Percentiles rank a stretch among this genome's conserved stretches.
Evolutionary conservation across 129 eudicot species (phyloP).

Genomic region (Flaveria bidentis): DNA sequence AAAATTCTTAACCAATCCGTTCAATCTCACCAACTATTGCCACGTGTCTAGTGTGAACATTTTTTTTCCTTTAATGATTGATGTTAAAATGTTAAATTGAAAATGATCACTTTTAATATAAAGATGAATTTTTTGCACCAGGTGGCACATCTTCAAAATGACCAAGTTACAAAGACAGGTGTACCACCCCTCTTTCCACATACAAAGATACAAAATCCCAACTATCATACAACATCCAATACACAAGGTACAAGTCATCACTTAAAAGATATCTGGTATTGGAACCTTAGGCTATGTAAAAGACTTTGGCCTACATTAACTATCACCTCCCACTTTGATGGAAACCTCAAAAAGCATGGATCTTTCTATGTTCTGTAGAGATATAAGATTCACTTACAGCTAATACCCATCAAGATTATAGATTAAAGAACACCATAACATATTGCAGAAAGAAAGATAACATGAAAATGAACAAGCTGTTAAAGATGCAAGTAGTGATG

Average conservation of each 20-base stretch:
- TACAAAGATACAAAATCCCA: background rate
- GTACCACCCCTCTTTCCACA: conserved; percentile 4
- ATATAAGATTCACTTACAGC: conserved; percentile 13
- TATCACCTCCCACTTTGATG: conserved; percentile 33
- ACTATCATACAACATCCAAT: background rate
- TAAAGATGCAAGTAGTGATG: conserved; percentile 16
- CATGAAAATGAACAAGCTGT: conserved; percentile 6
- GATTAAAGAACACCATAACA: background rate
- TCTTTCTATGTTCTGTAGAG: conserved; percentile 15
- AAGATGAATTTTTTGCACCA: conserved; percentile 3
- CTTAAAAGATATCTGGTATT: background rate
- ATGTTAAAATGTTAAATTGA: conserved; percentile 5
- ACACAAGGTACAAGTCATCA: background rate
- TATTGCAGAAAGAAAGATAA: conserved; percentile 2
- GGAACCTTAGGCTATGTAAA: conserved; percentile 1
- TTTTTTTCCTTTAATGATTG: conserved; percentile 9
- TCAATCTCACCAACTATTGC: background rate
- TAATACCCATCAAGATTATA: background rate
- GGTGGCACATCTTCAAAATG: conserved; percentile 21
- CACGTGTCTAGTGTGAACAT: background rate
- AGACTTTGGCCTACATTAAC: conserved; percentile 31
- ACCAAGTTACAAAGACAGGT: conserved; percentile 19
- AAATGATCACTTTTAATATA: conserved; percentile 21
- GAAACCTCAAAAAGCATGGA: conserved; percentile 24
- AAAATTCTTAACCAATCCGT: background rate